phyloP scores from a whole-genome alignment of 495 filamentous ascomycete species.

The Schizothecium vesticola region DNA sequence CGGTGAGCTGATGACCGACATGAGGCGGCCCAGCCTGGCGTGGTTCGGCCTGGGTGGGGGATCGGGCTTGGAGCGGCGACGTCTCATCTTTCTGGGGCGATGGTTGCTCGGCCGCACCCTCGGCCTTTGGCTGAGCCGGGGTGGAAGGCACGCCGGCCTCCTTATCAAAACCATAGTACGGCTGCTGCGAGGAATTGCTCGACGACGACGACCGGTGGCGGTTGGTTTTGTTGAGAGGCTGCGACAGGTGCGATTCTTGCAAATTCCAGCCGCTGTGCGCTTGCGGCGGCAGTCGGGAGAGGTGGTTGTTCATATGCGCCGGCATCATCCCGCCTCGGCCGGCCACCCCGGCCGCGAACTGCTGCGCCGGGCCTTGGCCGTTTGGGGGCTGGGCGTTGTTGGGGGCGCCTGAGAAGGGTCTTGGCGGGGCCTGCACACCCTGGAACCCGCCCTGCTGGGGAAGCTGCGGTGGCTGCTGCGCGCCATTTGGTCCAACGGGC shows the following conservation, averaged over 20 bases:
- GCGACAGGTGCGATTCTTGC: constrained; percentile 41
- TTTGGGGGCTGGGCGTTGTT: constrained; percentile 13
- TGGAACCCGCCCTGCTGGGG: background rate
- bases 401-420: constrained; percentile 10
- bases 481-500: constrained; percentile 3
- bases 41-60: constrained; percentile 18
- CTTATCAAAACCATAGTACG: constrained; percentile 39
- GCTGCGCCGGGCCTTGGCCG: constrained; percentile 12
- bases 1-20: background rate
- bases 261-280: constrained; percentile 32
- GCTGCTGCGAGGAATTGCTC: constrained; percentile 32
- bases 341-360: background rate
- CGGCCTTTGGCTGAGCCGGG: background rate
- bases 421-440: constrained; percentile 20
- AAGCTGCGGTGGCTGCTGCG: constrained; percentile 9
- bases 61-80: constrained; percentile 9
- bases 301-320: constrained; percentile 23
- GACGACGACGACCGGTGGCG: constrained; percentile 31
- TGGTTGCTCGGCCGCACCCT: background rate
- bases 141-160: constrained; percentile 32
- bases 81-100: constrained; percentile 17
- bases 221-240: constrained; percentile 39
- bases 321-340: constrained; percentile 15
- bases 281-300: constrained; percentile 26
- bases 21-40: constrained; percentile 1